Base-by-base conservation (phyloP, 768 basidiomycete species). In the Pholiota conissans region DNA sequence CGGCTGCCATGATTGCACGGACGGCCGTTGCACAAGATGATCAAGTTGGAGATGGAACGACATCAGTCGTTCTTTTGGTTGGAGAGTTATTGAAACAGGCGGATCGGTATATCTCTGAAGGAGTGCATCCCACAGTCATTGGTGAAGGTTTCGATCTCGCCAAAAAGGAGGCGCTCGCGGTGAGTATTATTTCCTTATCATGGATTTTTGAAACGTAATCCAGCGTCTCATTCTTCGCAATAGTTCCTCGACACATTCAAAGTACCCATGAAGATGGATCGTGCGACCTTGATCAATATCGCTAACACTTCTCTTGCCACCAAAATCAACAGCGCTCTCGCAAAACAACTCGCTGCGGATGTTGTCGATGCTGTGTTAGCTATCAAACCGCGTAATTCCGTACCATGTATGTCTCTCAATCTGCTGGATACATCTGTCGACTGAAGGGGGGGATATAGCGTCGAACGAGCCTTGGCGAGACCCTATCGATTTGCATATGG, bases 1-100 rank as follows among this genome's bases (percentile, higher is more conserved):
- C 97, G 3, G 97, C 97, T 16, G 95, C 97, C 29, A 96, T 99
- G 93, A 94, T 99, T 69, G 97, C 97, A 46, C 86, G 95, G 51
- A 98, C 97, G 40, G 97, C 97, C 13, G 96, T 98, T 22, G 96
- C 97, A 3, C 97, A 98, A 71, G 97, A 99, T 65, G 97, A 98
- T 69, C 95, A 98, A 81, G 95, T 97, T 42, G 97, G 97, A 61
- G 97, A 99, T 76, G 97, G 97, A 55, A 99, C 97, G 30, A 99
- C 97, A 16, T 95, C 92, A 37, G 96, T 98, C 35, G 95, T 97
- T 9, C 80, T 99, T 24, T 82, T 99, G 27, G 97, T 98, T 46
- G 97, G 94, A 61, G 95, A 95, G 73, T 78, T 98, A 60, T 77
- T 99, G 67, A 97, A 96, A 75, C 97, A 98, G 78, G 93, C 96